These are phyloP conservation scores for Phalaenopsis equestris DNA, from an alignment of 106 monocot genomes.

Conservation along the genomic window DNA sequence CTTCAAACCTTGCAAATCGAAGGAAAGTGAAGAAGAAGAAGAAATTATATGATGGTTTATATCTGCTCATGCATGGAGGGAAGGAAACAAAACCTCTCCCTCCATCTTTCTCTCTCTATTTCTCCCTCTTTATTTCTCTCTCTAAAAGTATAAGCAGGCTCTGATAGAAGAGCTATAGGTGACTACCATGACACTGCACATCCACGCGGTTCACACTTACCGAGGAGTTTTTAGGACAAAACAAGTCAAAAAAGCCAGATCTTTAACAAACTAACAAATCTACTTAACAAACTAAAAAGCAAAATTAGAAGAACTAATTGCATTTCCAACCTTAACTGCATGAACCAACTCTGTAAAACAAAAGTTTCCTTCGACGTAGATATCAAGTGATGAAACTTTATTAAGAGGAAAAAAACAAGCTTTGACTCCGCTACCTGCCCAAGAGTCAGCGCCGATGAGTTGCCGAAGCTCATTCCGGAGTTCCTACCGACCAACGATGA, in stretches of 20 bases:
- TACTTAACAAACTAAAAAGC: background rate
- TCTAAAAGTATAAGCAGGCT: background rate
- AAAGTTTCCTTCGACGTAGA: background rate
- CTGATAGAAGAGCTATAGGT: background rate
- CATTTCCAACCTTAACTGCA: background rate
- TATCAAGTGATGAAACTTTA: background rate
- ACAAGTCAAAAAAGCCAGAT: background rate
- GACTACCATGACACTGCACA: background rate
- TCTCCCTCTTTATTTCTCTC: background rate
- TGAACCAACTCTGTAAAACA: conserved; percentile 2
- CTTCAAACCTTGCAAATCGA: no score
- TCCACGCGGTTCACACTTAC: conserved; percentile 9
- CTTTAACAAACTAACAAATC: background rate
- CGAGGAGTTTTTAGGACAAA: conserved; percentile 1
- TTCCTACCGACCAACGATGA: conserved; percentile 47
- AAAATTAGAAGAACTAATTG: background rate
- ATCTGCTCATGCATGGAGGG: background rate
- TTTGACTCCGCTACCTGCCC: conserved; percentile 38
- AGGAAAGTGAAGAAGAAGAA: no score
- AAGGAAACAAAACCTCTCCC: background rate
- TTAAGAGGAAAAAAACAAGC: conserved; percentile 1
- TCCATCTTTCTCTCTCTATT: conserved; percentile 1
- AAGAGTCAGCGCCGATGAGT: conserved; percentile 50
- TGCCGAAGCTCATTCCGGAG: conserved; percentile 20
- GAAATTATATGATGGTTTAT: no score